Conservation (phyloP, 2,329 filamentous ascomycete genomes). For the Trichoderma sp. region DNA sequence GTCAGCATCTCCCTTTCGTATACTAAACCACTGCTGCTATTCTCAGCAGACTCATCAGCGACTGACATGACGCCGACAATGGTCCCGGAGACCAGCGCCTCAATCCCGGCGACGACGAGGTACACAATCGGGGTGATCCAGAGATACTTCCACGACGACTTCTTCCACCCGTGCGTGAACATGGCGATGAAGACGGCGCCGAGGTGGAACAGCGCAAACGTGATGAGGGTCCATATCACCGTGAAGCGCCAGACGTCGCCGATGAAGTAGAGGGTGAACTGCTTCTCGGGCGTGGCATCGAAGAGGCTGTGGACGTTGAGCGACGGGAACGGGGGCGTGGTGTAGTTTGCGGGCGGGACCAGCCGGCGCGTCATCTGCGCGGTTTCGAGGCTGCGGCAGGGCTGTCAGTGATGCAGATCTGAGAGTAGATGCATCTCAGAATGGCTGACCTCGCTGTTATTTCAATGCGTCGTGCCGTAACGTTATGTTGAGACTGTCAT, state of each 20-base stretch:
- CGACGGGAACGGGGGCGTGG: conserved; percentile 73
- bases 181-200: conserved; percentile 72
- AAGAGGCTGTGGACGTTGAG: conserved; percentile 71
- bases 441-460: no score
- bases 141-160: conserved; percentile 61
- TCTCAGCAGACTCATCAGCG: not conserved
- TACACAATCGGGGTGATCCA: conserved; percentile 76
- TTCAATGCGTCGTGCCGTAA: no score
- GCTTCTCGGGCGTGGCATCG: conserved; percentile 45
- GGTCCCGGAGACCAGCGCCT: conserved; percentile 79
- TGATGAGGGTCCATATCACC: conserved; percentile 79
- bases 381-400: not conserved
- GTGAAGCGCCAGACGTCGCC: conserved; percentile 86
- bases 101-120: conserved; percentile 68
- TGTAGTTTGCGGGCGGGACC: conserved; percentile 56
- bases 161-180: conserved; percentile 66
- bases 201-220: conserved; percentile 75
- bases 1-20: not conserved
- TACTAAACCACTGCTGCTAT: not conserved
- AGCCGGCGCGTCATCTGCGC: conserved; percentile 35
- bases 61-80: conserved; percentile 78
- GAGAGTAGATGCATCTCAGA: not conserved
- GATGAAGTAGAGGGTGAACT: conserved; percentile 69
- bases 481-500: no score
- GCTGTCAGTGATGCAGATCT: not conserved